Evolutionary conservation across 2,329 filamentous ascomycete species (phyloP).

Genomic region (Apiospora sp.): DNA sequence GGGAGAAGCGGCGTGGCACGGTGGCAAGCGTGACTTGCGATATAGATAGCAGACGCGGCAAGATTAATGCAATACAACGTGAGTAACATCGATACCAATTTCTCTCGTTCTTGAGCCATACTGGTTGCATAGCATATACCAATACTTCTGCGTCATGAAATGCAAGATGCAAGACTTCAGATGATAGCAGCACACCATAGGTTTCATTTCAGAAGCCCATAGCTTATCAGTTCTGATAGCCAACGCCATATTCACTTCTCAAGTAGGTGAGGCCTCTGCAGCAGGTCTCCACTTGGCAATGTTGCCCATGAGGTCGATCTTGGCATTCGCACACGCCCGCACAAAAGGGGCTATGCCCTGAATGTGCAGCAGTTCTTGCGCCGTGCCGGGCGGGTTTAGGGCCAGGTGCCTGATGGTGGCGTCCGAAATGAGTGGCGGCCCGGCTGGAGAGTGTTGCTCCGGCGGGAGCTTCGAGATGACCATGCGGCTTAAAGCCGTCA

Average conservation of each 20-base stretch:
- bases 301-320: conserved; percentile 16
- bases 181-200: neutral
- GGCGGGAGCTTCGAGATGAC: conserved; percentile 19
- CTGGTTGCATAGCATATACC: neutral
- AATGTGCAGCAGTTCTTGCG: neutral
- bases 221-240: neutral
- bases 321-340: conserved; percentile 17
- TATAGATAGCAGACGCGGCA: neutral
- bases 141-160: neutral
- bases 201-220: neutral
- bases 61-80: neutral
- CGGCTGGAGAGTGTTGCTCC: neutral
- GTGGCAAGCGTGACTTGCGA: neutral
- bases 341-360: neutral
- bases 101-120: neutral
- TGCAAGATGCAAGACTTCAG: neutral
- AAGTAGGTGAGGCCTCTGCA: neutral
- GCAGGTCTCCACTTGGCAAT: conserved; percentile 19
- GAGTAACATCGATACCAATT: neutral
- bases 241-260: neutral
- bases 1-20: neutral
- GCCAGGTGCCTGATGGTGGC: neutral
- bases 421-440: conserved; percentile 1
- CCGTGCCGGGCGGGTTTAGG: neutral
- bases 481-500: conserved; percentile 18